These are phyloP conservation scores for Pythium sukuiense DNA, from an alignment of 352 stramenopile species.

Conservation along the genomic window DNA sequence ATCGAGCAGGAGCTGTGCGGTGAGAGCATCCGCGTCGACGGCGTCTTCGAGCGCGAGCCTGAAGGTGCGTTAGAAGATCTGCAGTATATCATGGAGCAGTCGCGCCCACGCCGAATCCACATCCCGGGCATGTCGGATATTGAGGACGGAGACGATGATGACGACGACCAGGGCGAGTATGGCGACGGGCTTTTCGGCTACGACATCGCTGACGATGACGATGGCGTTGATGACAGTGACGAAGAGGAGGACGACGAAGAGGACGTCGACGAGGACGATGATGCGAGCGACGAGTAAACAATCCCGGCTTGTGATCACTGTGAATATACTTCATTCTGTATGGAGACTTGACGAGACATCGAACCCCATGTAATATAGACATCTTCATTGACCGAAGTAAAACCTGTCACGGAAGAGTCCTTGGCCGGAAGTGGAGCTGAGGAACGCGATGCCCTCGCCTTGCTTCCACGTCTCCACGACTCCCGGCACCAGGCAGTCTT, in stretches of 20 bases:
- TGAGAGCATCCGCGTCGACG: conserved; percentile 10
- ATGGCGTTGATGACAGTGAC: not conserved
- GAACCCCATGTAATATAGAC: too few species aligned
- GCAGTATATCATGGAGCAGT: conserved; percentile 2
- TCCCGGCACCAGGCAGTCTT: not conserved
- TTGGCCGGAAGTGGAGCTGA: not conserved
- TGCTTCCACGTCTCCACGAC: not conserved
- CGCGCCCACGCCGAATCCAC: conserved; percentile 2
- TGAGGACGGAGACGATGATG: conserved; percentile 1
- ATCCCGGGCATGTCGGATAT: conserved; percentile 11
- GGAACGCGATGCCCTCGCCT: not conserved
- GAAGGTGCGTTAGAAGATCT: conserved; percentile 12
- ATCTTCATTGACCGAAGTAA: too few species aligned
- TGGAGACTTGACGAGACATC: too few species aligned
- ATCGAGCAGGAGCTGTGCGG: conserved; percentile 23
- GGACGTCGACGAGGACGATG: not conserved
- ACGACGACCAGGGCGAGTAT: not conserved
- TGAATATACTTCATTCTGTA: not conserved
- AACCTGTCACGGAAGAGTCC: too few species aligned
- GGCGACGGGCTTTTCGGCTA: conserved; percentile 1
- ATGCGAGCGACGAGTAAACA: not conserved
- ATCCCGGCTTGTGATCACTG: conserved; percentile 3
- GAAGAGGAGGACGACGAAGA: not conserved
- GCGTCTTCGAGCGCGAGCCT: conserved; percentile 15
- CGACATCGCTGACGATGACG: not conserved